These are phyloP conservation scores for Trametes hirsuta DNA, from an alignment of 1,284 basidiomycete genomes.

Conservation along the genomic window DNA sequence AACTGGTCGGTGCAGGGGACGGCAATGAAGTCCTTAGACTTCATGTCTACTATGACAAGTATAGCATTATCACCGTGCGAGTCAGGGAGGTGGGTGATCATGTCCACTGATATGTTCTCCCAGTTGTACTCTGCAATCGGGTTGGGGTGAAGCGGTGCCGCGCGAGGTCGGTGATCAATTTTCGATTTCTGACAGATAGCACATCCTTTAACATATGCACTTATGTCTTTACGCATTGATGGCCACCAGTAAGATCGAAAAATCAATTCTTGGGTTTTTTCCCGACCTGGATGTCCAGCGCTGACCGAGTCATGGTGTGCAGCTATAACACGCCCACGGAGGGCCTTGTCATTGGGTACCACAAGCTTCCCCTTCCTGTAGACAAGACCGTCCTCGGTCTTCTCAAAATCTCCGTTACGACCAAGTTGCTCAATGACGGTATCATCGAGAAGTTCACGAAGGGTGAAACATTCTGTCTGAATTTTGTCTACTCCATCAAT, in stretches of 20 bases:
- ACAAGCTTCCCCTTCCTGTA: constrained; percentile 13
- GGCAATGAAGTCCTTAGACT: constrained; percentile 33
- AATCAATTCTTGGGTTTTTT: constrained; percentile 9
- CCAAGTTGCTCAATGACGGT: neutral
- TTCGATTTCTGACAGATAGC: constrained; percentile 43
- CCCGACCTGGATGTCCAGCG: constrained; percentile 5
- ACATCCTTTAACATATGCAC: constrained; percentile 43
- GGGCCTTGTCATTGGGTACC: neutral
- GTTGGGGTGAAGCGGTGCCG: constrained; percentile 15
- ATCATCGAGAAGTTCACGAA: neutral
- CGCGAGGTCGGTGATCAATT: constrained; percentile 1
- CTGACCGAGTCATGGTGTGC: constrained; percentile 7
- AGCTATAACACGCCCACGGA: constrained; percentile 4
- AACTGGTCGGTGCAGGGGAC: constrained; percentile 27
- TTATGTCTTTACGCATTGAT: constrained; percentile 32
- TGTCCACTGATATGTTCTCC: constrained; percentile 37
- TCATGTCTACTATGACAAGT: constrained; percentile 34
- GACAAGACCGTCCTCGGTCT: constrained; percentile 14
- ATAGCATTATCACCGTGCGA: constrained; percentile 38
- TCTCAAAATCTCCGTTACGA: neutral
- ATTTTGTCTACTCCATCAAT: neutral
- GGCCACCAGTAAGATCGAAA: constrained; percentile 40
- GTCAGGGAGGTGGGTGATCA: constrained; percentile 39
- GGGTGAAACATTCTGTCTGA: neutral
- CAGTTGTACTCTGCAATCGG: constrained; percentile 3